Base-by-base conservation (phyloP, 495 filamentous ascomycete genomes). In the Neurospora sublineolata region DNA sequence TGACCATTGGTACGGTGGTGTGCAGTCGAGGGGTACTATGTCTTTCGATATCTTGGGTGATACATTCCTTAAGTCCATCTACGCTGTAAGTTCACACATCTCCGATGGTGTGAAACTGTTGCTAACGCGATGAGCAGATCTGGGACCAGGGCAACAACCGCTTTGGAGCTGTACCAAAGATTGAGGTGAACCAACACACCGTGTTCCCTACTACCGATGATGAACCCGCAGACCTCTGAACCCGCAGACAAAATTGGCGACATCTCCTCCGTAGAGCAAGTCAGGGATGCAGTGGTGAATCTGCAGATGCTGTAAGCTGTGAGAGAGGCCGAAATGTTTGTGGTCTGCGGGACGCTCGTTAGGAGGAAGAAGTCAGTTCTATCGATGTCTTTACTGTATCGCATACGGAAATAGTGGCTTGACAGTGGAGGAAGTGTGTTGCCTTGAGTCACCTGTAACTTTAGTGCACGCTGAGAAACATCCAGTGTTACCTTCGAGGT, bases 11-110 rank as follows among this genome's bases (percentile, higher is more conserved):
- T 94, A 92, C 77, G 92, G 91, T 16, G 91, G 91, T 8, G 89
- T 94, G 58, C 92, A 94, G 82, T 89, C 86, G 20, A 84, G 91
- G 41, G 92, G 92, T 14, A 77, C 80, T 70, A 83, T 88, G 81
- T 79, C 83, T 11, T 89, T 93, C 73, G 91, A 94, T 78, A 91
- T 94, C 69, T 81, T 93, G 23, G 92, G 92, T 27, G 89, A 89
- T 76, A 88, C 87, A 2, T 93, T 91, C 77, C 79, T 94, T 79
- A 92, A 92, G 84, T 87, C 85, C n/a, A 82, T 92, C 68, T 93
- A 93, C 78, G 89, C 89, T 71, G 89, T 92, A 79, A 86, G 88
- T 84, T n/a, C 33, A 33, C 14, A 58, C 40, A 58, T 67, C 52
- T 46, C 30, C 6, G 1, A 20, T 18, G 18, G 5, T 12, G 46